Percentiles rank a stretch among this genome's conserved stretches.
Conservation (phyloP, 2,329 filamentous ascomycete genomes). For the Fusarium nygamai region DNA sequence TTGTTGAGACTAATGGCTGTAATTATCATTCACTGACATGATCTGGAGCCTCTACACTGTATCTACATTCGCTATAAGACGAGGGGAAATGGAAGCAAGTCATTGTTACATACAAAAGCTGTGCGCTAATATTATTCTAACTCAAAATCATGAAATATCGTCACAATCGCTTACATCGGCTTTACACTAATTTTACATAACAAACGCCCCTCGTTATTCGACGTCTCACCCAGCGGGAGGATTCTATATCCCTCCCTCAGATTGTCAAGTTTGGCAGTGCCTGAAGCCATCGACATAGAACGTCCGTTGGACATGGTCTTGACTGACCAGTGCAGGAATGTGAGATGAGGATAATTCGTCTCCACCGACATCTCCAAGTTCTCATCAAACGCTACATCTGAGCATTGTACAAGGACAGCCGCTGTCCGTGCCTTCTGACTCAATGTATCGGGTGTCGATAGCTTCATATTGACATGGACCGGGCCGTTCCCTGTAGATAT, state of each 20-base stretch:
- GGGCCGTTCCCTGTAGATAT: fast-evolving
- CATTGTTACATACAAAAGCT: not conserved
- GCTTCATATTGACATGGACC: not conserved
- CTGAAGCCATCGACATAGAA: not conserved
- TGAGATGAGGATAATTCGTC: not conserved
- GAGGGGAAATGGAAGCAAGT: not conserved
- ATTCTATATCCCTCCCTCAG: constrained; percentile 8
- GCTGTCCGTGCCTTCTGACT: not conserved
- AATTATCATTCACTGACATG: not conserved
- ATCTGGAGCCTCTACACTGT: no score
- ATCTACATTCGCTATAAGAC: no score
- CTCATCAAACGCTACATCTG: not conserved
- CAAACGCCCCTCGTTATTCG: not conserved
- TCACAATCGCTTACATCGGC: not conserved
- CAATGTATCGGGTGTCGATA: not conserved
- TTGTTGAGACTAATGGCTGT: not conserved
- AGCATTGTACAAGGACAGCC: fast-evolving
- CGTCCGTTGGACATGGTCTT: not conserved
- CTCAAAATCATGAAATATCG: not conserved
- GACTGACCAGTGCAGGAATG: not conserved
- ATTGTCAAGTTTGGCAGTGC: not conserved
- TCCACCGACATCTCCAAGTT: not conserved
- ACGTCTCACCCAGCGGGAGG: not conserved
- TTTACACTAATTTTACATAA: constrained; percentile 8
- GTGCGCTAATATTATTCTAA: not conserved